Base-by-base conservation (phyloP, 768 basidiomycete species). In the Cystofilobasidium ferigula region DNA sequence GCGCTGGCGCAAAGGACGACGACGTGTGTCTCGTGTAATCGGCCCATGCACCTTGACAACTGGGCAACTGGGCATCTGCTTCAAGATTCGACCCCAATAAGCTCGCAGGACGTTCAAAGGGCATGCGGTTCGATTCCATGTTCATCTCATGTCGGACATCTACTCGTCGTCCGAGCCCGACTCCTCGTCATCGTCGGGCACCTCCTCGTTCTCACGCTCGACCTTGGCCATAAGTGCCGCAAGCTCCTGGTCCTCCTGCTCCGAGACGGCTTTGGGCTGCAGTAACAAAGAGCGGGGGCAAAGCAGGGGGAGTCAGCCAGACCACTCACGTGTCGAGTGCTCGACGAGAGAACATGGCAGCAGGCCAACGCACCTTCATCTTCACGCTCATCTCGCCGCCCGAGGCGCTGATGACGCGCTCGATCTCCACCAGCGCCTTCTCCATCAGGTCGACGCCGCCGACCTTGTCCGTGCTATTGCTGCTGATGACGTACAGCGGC, bases 201-300 rank as follows among this genome's bases (percentile, higher is more conserved):
- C 89, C 74, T 99, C 93, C 6, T 86, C 89, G 75, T 99, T 99
- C 78, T 95, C 94, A 74, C 84, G 82, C 66, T 87, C 87, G 24
- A 87, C 92, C 76, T 90, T 88, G 43, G 87, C 89, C 94, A 99
- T 97, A 72, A 95, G 86, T 70, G 91, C 88, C 0, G 91, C 93
- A 69, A 99, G 83, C 75, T 97, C 95, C 70, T 91, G 88, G 76
- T 99, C 95, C 78, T 99, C 95, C 6, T 88, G 89, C 76, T 97
- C 95, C 30, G 89, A 92, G 42, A 99, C 87, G 2, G 94, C 91
- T 81, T 98, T 98, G 68, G 95, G 95, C 91, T 95, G 71, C n/a
- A n/a, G n/a, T n/a, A n/a, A n/a, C n/a, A n/a, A 35, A 22, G 26
- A 14, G 24, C 30, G 38, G 20, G n/a, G 60, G 26, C 12, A 34